These are phyloP conservation scores for Seiridium unicorne DNA, from an alignment of 2,329 filamentous ascomycete species.

Conservation along the genomic window DNA sequence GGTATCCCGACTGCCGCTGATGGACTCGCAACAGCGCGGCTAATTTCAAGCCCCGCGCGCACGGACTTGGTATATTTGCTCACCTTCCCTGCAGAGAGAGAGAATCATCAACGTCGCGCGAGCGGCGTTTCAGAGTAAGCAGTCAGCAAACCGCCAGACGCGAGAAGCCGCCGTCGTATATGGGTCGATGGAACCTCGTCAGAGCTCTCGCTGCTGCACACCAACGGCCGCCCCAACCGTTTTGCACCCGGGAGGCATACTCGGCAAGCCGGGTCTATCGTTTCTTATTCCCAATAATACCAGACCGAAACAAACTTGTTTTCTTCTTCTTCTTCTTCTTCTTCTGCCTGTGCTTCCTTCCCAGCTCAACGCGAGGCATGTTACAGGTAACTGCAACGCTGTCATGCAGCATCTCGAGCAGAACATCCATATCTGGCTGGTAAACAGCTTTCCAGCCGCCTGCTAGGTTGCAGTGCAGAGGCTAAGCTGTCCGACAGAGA, in stretches of 20 bases:
- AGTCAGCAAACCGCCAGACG: not conserved
- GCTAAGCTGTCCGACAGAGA: not conserved
- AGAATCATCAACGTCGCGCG: not conserved
- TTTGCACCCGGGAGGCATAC: not conserved
- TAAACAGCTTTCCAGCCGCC: not conserved
- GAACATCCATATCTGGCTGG: not conserved
- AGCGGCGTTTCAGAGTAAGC: slow-evolving; percentile 1
- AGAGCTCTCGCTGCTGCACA: not conserved
- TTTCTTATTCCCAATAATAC: not conserved
- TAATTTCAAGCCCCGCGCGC: not conserved
- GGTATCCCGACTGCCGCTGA: too few relatives aligned
- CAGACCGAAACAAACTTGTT: not conserved
- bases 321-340: not conserved
- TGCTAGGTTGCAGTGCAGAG: not conserved
- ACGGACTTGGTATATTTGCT: not conserved
- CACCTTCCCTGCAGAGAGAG: not conserved
- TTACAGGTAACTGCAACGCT: not conserved
- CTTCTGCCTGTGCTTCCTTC: too few relatives aligned
- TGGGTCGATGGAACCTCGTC: not conserved
- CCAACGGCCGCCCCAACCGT: not conserved
- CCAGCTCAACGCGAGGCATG: not conserved
- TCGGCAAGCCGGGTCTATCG: not conserved
- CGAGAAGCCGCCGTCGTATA: not conserved
- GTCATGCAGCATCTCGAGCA: not conserved
- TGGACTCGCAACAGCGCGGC: slow-evolving; percentile 1